phyloP scores from a whole-genome alignment of 129 eudicot species.

The Centella asiatica region DNA sequence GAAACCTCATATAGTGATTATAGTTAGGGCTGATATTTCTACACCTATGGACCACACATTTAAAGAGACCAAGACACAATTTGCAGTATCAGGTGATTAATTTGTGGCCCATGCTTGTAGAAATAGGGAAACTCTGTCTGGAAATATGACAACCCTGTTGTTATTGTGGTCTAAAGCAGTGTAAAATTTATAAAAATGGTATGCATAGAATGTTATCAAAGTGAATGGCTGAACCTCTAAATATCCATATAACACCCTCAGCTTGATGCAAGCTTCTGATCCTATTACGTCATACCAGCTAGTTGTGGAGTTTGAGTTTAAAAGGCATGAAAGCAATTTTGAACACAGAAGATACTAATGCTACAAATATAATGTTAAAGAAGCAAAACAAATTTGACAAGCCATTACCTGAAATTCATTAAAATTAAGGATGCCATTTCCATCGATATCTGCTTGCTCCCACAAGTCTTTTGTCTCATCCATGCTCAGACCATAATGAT shows the following conservation, averaged over 20 bases:
- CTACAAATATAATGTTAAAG: not conserved
- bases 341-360: not conserved
- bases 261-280: not conserved
- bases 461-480: slow-evolving; percentile 80
- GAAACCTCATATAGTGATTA: not conserved
- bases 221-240: not conserved
- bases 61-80: too few species aligned
- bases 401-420: slow-evolving; percentile 62
- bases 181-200: too few species aligned
- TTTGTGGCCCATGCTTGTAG: too few species aligned
- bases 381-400: not conserved
- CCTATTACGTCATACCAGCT: not conserved
- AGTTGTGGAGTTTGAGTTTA: not conserved
- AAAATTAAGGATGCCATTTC: slow-evolving; percentile 71
- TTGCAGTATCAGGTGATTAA: too few species aligned
- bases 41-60: not conserved
- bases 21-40: too few species aligned
- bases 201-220: too few species aligned
- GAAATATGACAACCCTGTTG: too few species aligned
- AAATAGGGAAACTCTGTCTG: too few species aligned
- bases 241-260: too few species aligned
- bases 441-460: slow-evolving; percentile 88
- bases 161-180: too few species aligned
- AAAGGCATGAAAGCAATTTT: not conserved
- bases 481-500: slow-evolving; percentile 50